Base-by-base conservation (phyloP, 176 grass and related monocot species). In the Melocanna baccifera region DNA sequence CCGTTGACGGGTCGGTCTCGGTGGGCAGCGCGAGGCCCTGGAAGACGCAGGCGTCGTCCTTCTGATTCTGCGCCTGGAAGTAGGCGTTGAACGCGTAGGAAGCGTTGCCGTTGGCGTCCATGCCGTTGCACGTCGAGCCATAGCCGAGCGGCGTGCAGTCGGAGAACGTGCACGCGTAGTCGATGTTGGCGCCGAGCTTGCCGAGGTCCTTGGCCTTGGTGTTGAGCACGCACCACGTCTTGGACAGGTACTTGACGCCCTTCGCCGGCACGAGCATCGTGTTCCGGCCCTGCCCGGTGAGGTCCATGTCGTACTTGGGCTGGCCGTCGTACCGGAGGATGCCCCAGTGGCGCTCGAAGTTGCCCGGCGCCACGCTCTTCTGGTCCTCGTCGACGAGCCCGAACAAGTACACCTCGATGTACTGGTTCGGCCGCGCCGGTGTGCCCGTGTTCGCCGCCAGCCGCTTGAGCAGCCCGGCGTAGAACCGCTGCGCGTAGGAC, bases 331-430 rank as follows among this genome's bases (percentile, higher is more conserved):
- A 93, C 61, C 86, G 79, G 57, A 97, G 82, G n/a, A 97, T 30
- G 47, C 94, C 94, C 94, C 94, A 97, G 56, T 97, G 94, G 18
- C 94, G 92, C 86, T 97, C 91, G 73, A 97, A 97, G 84, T 91
- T 97, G 36, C 94, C 94, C 3, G 91, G 94, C 39, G 57, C 63
- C 70, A 97, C 88, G 87, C 91, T 97, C 87, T 97, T 97, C 52
- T 65, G 22, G 74, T 97, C 94, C 58, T 97, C 94, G 64, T 97
- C 94, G n/a, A 97, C 77, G 9, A 96, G 67, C 9, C 93, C 84
- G 58, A 96, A 96, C 46, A 96, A 84, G 75, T 92, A 92, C 47
- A 86, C 72, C 72, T 96, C 91, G 23, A 92, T 80, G 88, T 83
- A 67, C 75, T 77, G 83, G 59, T 69, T 69, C 18, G 93, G 93